phyloP scores from a whole-genome alignment of 345 rosid genomes.

The Durio zibethinus region DNA sequence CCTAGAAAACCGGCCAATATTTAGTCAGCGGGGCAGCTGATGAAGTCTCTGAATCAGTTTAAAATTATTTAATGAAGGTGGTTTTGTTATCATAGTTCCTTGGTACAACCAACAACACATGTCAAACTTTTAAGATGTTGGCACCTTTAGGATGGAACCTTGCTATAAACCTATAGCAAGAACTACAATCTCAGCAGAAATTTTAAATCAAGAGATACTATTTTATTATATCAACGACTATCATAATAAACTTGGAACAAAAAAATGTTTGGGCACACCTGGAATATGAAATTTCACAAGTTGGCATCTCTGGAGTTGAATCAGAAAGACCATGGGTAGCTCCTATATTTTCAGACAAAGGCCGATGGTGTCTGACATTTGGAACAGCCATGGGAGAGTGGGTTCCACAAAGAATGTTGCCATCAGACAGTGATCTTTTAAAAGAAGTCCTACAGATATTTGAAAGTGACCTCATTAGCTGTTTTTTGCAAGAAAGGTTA shows the following conservation, averaged over 20 bases:
- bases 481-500: neutral
- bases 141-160: neutral
- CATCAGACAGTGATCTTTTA: slow-evolving; percentile 84
- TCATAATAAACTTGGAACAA: neutral
- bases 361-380: slow-evolving; percentile 31
- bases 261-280: slow-evolving; percentile 40
- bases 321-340: slow-evolving; percentile 49
- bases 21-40: slow-evolving; percentile 16
- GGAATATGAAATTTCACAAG: slow-evolving; percentile 42
- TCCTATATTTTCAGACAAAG: slow-evolving; percentile 34
- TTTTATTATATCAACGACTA: neutral
- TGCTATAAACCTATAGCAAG: neutral
- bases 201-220: neutral
- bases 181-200: neutral
- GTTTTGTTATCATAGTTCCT: neutral
- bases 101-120: neutral
- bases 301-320: slow-evolving; percentile 57
- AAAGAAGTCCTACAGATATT: slow-evolving; percentile 43
- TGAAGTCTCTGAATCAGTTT: neutral
- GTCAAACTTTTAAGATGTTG: neutral
- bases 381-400: slow-evolving; percentile 33
- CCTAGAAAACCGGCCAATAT: slow-evolving; percentile 34
- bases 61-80: neutral
- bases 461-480: slow-evolving; percentile 10
- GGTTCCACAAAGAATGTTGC: slow-evolving; percentile 54